A percentile compares a stretch with the other conserved stretches of the same genome.
phyloP scores from a whole-genome alignment of 176 grass and related monocot genomes.

The Avena sativa region DNA sequence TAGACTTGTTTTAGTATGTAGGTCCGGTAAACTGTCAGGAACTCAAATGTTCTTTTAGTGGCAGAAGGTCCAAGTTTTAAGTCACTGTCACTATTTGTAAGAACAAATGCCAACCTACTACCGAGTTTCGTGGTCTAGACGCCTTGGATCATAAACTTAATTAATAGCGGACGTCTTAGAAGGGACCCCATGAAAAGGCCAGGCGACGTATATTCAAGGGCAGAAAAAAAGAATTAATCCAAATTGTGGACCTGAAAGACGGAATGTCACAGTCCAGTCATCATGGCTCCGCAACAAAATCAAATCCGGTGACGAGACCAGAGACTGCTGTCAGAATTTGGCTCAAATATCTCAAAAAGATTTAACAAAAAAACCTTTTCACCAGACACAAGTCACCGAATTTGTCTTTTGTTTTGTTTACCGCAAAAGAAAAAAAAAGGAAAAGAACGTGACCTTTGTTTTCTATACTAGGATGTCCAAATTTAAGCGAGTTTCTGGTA shows the following conservation, averaged over 20 bases:
- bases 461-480: not conserved
- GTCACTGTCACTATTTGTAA: not conserved
- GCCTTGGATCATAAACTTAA: constrained; percentile 17
- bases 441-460: not conserved
- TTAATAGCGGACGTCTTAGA: not conserved
- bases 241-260: constrained; percentile 6
- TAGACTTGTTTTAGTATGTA: too few relatives aligned
- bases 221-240: constrained; percentile 41
- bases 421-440: not conserved
- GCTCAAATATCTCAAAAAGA: not conserved
- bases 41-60: not conserved
- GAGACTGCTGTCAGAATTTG: not conserved
- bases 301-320: not conserved
- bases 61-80: not conserved
- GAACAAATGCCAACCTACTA: not conserved
- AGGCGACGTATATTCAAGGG: constrained; percentile 5
- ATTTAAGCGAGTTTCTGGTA: not conserved
- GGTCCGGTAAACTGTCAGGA: not conserved
- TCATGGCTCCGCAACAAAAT: not conserved
- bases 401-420: not conserved
- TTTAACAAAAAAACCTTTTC: not conserved
- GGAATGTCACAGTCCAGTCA: not conserved
- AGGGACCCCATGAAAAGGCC: constrained; percentile 10
- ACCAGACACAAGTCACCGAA: too few relatives aligned
- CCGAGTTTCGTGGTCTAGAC: not conserved